phyloP scores from a whole-genome alignment of 1,139 yeast species.

The Geotrichum australiense region DNA sequence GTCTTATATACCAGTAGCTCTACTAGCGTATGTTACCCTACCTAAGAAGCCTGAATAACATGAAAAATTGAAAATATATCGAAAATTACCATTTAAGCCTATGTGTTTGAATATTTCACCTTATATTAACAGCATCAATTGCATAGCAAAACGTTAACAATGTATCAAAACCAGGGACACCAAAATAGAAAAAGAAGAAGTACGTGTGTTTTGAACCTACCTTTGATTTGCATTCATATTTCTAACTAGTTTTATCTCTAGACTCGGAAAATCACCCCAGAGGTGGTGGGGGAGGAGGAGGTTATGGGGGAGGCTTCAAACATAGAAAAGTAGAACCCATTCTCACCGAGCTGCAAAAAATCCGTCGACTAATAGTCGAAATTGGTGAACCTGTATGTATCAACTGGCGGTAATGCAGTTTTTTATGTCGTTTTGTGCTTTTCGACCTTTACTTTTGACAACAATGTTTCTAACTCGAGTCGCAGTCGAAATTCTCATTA shows the following conservation, averaged over 20 bases:
- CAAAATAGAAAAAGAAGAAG: slow-evolving; percentile 7
- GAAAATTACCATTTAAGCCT: too few relatives aligned
- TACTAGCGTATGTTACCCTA: too few relatives aligned
- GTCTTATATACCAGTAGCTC: too few relatives aligned
- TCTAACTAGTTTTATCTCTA: too few relatives aligned
- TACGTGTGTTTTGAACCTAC: too few relatives aligned
- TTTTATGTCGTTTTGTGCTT: not conserved
- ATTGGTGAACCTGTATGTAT: slow-evolving; percentile 29
- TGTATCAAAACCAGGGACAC: slow-evolving; percentile 5
- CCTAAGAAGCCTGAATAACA: too few relatives aligned
- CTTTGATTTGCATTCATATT: too few relatives aligned
- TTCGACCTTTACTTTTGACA: not conserved
- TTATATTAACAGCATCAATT: too few relatives aligned
- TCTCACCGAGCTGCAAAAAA: slow-evolving; percentile 13
- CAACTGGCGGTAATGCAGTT: not conserved
- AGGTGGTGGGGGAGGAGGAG: too few relatives aligned
- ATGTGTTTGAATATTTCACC: too few relatives aligned
- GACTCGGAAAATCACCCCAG: slow-evolving; percentile 3
- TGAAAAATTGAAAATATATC: too few relatives aligned
- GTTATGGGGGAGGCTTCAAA: slow-evolving; percentile 4
- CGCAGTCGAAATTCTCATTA: slow-evolving; percentile 23
- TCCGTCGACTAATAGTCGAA: slow-evolving; percentile 24
- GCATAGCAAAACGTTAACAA: too few relatives aligned
- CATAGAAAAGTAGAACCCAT: slow-evolving; percentile 11
- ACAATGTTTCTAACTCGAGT: not conserved